phyloP scores from a whole-genome alignment of 208 protist species.

The Leishmania turanica region DNA sequence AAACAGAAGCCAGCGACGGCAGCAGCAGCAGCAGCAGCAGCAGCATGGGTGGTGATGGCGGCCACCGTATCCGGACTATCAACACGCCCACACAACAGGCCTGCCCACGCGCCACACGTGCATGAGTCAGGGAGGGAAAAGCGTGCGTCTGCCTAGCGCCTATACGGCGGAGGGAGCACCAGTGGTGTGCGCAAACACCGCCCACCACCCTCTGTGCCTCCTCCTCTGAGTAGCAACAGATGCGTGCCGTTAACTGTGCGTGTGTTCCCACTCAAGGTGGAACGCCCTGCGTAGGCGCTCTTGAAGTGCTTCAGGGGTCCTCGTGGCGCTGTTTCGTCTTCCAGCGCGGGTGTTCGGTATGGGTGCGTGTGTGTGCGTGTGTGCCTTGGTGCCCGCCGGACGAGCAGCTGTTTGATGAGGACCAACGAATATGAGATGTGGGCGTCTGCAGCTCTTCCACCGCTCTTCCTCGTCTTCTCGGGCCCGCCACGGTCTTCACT shows the following conservation, averaged over 20 bases:
- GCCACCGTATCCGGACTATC: background rate
- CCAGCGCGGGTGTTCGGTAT: background rate
- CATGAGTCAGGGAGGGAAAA: background rate
- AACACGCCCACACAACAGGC: background rate
- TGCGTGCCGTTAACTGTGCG: background rate
- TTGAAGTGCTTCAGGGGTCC: background rate
- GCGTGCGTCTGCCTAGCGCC: background rate
- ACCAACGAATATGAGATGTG: background rate
- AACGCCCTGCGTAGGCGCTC: background rate
- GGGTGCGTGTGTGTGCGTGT: background rate
- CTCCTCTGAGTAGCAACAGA: background rate
- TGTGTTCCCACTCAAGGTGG: background rate
- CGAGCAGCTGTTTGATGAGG: background rate
- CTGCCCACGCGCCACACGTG: background rate
- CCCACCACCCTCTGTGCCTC: background rate
- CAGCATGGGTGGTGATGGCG: background rate
- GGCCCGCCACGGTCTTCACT: background rate
- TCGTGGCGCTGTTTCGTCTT: slow-evolving; percentile 5
- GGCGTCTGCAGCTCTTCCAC: background rate
- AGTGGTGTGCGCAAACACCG: background rate
- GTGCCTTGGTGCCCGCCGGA: background rate
- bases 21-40: background rate
- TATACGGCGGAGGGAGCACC: background rate
- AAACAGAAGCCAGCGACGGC: background rate
- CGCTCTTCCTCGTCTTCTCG: background rate